phyloP scores from a whole-genome alignment of 2,329 filamentous ascomycete genomes.

The Corniculantispora saksenae region DNA sequence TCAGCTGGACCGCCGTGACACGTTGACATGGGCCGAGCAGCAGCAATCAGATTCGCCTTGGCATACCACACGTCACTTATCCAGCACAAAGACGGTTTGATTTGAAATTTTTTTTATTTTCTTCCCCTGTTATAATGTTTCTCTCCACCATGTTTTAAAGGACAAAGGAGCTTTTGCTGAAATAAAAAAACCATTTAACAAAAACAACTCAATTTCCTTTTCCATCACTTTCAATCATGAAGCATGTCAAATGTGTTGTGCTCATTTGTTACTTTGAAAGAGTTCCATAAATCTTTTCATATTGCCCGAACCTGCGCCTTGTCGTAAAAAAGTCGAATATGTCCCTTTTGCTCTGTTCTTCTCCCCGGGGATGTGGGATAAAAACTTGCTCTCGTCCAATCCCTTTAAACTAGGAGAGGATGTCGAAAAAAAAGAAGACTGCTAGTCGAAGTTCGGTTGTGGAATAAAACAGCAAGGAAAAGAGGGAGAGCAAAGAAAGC shows the following conservation, averaged over 20 bases:
- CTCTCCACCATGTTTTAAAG: conserved; percentile 8
- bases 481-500: conserved; percentile 19
- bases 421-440: not conserved
- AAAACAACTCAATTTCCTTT: conserved; percentile 3
- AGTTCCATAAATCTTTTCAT: conserved; percentile 5
- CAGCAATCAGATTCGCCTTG: not conserved
- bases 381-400: not conserved
- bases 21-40: not conserved
- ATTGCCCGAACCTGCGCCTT: not conserved
- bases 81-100: not conserved
- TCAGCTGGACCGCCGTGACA: too few species aligned
- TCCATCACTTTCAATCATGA: conserved; percentile 4
- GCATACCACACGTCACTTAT: not conserved
- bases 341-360: not conserved
- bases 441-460: conserved; percentile 24
- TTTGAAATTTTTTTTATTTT: conserved; percentile 16
- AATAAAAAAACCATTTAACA: not conserved
- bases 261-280: conserved; percentile 4
- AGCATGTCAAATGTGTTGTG: not conserved
- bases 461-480: conserved; percentile 26
- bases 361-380: not conserved
- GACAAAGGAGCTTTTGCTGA: conserved; percentile 8
- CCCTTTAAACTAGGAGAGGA: not conserved
- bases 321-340: not conserved
- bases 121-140: conserved; percentile 5